Conservation (phyloP, 1,139 yeast genomes). For the Yarrowia galli region DNA sequence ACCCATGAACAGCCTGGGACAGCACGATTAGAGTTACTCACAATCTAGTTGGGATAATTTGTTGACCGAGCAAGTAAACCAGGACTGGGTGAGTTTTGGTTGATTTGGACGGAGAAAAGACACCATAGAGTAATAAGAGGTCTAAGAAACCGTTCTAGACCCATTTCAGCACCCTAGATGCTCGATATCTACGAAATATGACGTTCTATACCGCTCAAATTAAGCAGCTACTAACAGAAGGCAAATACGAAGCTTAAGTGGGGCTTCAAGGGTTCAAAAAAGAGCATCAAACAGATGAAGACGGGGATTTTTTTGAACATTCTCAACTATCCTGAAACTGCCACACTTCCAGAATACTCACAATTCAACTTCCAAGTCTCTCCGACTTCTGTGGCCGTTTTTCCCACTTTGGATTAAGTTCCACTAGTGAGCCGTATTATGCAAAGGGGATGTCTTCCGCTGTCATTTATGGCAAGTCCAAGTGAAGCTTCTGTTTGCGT, state of each 20-base stretch:
- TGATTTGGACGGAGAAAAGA: background rate
- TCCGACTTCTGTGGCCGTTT: too few species aligned
- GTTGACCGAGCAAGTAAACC: background rate
- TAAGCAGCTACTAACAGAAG: too few species aligned
- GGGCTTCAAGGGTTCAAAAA: too few species aligned
- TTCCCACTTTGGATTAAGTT: background rate
- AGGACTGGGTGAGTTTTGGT: background rate
- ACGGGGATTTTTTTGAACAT: too few species aligned
- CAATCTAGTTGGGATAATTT: background rate
- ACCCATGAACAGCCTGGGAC: too few species aligned
- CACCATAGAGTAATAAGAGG: background rate
- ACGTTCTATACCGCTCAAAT: too few species aligned
- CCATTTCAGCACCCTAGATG: too few species aligned
- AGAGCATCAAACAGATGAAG: too few species aligned
- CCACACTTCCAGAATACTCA: background rate
- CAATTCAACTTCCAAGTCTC: background rate
- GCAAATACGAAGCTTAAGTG: too few species aligned
- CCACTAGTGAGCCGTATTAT: conserved; percentile 25
- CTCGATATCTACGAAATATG: too few species aligned
- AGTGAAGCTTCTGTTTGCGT: background rate
- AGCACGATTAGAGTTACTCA: background rate
- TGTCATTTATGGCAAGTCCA: conserved; percentile 4
- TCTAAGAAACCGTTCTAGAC: background rate
- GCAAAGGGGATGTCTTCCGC: background rate
- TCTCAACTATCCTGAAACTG: too few species aligned